A percentile compares a stretch with the other conserved stretches of the same genome.
These are phyloP conservation scores for Alternaria infectoria DNA, from an alignment of 2,329 filamentous ascomycete genomes.

Conservation along the genomic window DNA sequence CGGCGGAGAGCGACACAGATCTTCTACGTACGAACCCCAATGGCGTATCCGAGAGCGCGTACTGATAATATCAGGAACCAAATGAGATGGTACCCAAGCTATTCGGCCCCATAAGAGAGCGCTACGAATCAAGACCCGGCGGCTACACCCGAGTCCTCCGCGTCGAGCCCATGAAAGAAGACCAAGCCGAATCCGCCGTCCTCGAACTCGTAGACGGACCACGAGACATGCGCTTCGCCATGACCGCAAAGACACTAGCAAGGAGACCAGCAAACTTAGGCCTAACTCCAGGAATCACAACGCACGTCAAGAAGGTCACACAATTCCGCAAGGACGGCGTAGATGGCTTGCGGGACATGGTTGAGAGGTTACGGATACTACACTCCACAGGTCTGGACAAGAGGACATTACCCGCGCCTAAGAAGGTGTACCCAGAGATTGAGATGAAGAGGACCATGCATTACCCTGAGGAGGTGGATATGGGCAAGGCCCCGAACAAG, in stretches of 20 bases:
- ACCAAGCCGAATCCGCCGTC: constrained; percentile 88
- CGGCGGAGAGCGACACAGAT: constrained; percentile 76
- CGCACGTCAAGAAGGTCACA: constrained; percentile 86
- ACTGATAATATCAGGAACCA: constrained; percentile 62
- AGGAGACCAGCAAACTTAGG: constrained; percentile 61
- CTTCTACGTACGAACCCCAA: constrained; percentile 76
- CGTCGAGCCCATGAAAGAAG: constrained; percentile 84
- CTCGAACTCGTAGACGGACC: constrained; percentile 95
- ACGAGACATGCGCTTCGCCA: constrained; percentile 90
- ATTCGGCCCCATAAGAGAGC: constrained; percentile 79
- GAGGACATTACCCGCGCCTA: constrained; percentile 33
- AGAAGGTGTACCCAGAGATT: constrained; percentile 41
- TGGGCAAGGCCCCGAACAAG: constrained; percentile 32
- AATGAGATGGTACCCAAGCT: constrained; percentile 79
- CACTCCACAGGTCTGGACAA: constrained; percentile 34
- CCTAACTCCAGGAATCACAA: constrained; percentile 73
- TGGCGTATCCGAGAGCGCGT: constrained; percentile 7
- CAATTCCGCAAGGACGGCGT: constrained; percentile 72
- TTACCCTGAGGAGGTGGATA: constrained; percentile 33
- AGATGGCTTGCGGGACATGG: constrained; percentile 68
- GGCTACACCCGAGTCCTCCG: constrained; percentile 95
- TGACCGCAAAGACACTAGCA: constrained; percentile 86
- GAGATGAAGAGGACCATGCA: constrained; percentile 36
- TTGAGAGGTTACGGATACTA: constrained; percentile 49
- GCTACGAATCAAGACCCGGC: constrained; percentile 80